These are phyloP conservation scores for Fusarium lateritium DNA, from an alignment of 2,329 filamentous ascomycete genomes.

Conservation along the genomic window DNA sequence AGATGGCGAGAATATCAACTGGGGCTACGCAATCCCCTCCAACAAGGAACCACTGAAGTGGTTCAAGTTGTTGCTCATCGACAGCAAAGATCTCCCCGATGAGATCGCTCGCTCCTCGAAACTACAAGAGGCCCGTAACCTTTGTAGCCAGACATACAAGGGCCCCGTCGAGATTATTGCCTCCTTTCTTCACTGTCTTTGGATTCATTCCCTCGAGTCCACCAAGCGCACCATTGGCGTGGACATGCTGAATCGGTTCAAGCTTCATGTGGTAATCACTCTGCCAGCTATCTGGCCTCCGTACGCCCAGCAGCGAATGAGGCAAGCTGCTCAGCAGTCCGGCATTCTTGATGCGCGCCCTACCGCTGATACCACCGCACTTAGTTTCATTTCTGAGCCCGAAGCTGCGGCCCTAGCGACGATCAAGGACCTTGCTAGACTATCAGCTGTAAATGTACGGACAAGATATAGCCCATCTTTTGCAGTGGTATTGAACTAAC, in stretches of 20 bases:
- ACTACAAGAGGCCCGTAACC: constrained; percentile 27
- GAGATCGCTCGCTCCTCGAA: constrained; percentile 45
- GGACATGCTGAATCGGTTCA: constrained; percentile 36
- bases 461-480: background rate
- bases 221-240: constrained; percentile 48
- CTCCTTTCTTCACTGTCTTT: constrained; percentile 54
- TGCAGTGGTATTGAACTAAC: background rate
- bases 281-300: constrained; percentile 63
- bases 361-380: constrained; percentile 47
- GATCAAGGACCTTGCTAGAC: constrained; percentile 48
- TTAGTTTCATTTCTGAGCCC: constrained; percentile 60
- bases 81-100: constrained; percentile 50
- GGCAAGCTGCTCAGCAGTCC: constrained; percentile 50
- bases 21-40: constrained; percentile 53
- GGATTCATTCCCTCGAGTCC: constrained; percentile 48
- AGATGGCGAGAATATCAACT: constrained; percentile 13
- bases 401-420: constrained; percentile 62
- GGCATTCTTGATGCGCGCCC: constrained; percentile 53
- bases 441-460: constrained; percentile 40
- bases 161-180: constrained; percentile 50
- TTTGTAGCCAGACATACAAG: constrained; percentile 19
- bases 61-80: constrained; percentile 61
- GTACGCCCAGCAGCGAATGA: constrained; percentile 57
- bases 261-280: constrained; percentile 58
- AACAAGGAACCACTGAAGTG: constrained; percentile 52